These are phyloP conservation scores for Aspergillus bertholletiae DNA, from an alignment of 495 filamentous ascomycete species.

Conservation along the genomic window DNA sequence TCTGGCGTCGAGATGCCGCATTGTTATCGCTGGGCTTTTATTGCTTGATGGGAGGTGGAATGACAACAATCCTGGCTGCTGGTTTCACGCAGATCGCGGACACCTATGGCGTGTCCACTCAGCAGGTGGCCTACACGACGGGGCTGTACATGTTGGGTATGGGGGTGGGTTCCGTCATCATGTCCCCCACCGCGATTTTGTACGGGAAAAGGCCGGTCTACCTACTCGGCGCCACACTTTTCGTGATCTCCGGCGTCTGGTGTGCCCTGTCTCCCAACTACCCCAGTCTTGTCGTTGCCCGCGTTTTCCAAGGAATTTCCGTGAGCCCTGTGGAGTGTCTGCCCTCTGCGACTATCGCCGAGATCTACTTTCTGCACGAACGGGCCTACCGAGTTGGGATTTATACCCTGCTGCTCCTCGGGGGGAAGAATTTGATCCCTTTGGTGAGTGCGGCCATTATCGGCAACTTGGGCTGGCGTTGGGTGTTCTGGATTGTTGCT, in stretches of 20 bases:
- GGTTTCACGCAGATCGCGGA: constrained; percentile 80
- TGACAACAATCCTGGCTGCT: constrained; percentile 87
- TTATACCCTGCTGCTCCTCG: constrained; percentile 84
- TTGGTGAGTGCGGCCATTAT: constrained; percentile 87
- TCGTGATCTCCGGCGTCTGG: constrained; percentile 78
- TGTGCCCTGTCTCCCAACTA: constrained; percentile 82
- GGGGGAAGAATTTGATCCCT: constrained; percentile 91
- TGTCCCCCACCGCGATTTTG: constrained; percentile 87
- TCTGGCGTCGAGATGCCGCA: constrained; percentile 77
- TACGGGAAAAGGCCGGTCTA: constrained; percentile 93
- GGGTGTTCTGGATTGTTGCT: constrained; percentile 91
- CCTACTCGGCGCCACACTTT: constrained; percentile 70
- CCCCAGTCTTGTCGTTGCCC: constrained; percentile 71
- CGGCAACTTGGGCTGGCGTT: constrained; percentile 74
- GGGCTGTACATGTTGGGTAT: constrained; percentile 95
- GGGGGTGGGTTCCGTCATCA: constrained; percentile 77
- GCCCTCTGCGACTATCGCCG: constrained; percentile 90
- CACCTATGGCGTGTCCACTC: constrained; percentile 65
- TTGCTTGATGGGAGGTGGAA: constrained; percentile 89
- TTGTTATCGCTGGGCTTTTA: constrained; percentile 85
- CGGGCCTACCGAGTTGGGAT: constrained; percentile 93
- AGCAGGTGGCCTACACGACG: constrained; percentile 82
- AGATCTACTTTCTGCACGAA: constrained; percentile 96
- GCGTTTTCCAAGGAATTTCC: constrained; percentile 83
- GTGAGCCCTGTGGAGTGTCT: constrained; percentile 93